A percentile compares a stretch with the other conserved stretches of the same genome.
These are phyloP conservation scores for Botrytis porri DNA, from an alignment of 2,329 filamentous ascomycete genomes.

Conservation along the genomic window DNA sequence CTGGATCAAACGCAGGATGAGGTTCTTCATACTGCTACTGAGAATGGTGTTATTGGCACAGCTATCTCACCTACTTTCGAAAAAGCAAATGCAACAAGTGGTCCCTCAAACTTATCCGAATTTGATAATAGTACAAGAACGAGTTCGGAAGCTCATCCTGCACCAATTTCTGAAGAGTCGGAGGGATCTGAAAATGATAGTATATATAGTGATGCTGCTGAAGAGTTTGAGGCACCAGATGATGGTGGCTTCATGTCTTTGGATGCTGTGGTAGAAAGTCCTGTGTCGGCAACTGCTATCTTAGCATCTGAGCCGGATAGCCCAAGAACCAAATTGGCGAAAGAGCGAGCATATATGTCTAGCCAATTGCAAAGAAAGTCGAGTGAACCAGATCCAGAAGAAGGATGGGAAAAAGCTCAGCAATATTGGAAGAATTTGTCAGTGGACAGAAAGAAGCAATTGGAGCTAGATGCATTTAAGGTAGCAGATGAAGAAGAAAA, in stretches of 20 bases:
- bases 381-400: slow-evolving; percentile 28
- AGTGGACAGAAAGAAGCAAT: slow-evolving; percentile 57
- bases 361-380: slow-evolving; percentile 26
- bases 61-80: slow-evolving; percentile 19
- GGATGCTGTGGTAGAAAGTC: slow-evolving; percentile 66
- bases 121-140: slow-evolving; percentile 24
- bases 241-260: slow-evolving; percentile 69
- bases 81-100: slow-evolving; percentile 21
- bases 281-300: slow-evolving; percentile 38
- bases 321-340: slow-evolving; percentile 30
- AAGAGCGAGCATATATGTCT: slow-evolving; percentile 30
- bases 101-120: slow-evolving; percentile 20
- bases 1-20: slow-evolving; percentile 24
- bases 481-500: slow-evolving; percentile 47
- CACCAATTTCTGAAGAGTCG: slow-evolving; percentile 32
- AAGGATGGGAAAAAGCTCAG: slow-evolving; percentile 63
- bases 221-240: slow-evolving; percentile 60
- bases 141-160: slow-evolving; percentile 43
- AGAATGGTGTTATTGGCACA: slow-evolving; percentile 24
- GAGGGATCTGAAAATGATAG: slow-evolving; percentile 52
- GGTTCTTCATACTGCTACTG: background rate
- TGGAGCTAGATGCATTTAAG: slow-evolving; percentile 50
- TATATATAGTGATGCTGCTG: slow-evolving; percentile 74
- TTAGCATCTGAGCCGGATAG: slow-evolving; percentile 32
- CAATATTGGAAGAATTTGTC: slow-evolving; percentile 67